Evolutionary conservation across 495 filamentous ascomycete species (phyloP).

Genomic region (Penicillium daleae): DNA sequence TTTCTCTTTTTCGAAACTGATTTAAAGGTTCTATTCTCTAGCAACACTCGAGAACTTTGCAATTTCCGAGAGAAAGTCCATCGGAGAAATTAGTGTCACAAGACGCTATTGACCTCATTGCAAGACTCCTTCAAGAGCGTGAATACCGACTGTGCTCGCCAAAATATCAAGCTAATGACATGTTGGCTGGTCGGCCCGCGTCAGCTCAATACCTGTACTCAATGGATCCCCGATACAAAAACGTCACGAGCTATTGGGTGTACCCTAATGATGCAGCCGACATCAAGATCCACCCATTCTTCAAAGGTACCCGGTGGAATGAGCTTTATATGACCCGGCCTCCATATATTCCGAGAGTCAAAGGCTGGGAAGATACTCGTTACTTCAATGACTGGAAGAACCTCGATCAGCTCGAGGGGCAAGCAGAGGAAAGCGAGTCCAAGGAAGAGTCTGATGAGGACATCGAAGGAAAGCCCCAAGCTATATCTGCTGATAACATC

Average conservation of each 20-base stretch:
- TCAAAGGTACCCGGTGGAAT: constrained; percentile 69
- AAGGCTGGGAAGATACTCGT: constrained; percentile 75
- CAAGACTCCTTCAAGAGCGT: constrained; percentile 74
- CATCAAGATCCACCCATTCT: constrained; percentile 78
- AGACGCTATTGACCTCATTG: constrained; percentile 75
- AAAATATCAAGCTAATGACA: constrained; percentile 69
- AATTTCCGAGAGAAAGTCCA: constrained; percentile 66
- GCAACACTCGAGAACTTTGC: constrained; percentile 56
- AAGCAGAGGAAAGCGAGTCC: constrained; percentile 29
- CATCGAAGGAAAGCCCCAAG: constrained; percentile 15
- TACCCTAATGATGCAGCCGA: constrained; percentile 78
- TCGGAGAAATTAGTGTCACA: constrained; percentile 55
- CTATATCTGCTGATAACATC: not conserved
- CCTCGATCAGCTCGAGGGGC: constrained; percentile 56
- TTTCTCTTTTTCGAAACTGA: not conserved
- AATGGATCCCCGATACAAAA: constrained; percentile 34
- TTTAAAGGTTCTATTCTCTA: constrained; percentile 4
- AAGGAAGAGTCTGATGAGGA: constrained; percentile 19
- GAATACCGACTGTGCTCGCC: constrained; percentile 73
- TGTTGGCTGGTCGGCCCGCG: constrained; percentile 37
- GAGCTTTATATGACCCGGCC: constrained; percentile 67
- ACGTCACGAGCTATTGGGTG: constrained; percentile 61
- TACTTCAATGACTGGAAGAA: constrained; percentile 85
- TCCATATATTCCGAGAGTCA: constrained; percentile 76
- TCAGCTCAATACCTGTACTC: constrained; percentile 39